Conservation (phyloP, 2,329 filamentous ascomycete genomes). For the Penicillium digitatum region DNA sequence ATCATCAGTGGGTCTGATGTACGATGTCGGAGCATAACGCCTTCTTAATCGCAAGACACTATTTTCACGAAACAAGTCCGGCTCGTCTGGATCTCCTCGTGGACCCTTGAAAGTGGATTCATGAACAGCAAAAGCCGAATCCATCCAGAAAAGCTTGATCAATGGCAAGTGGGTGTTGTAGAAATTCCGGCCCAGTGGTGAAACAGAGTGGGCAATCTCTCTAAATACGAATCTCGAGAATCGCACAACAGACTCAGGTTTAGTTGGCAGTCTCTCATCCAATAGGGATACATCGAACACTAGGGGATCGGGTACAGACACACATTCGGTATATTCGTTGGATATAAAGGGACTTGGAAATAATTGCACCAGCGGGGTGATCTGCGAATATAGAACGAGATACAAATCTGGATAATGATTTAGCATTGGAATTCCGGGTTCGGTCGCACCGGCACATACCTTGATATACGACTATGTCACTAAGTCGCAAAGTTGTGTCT, state of each 20-base stretch:
- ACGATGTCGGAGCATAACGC: constrained; percentile 14
- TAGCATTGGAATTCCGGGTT: background rate
- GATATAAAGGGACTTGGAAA: constrained; percentile 31
- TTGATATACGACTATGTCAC: constrained; percentile 30
- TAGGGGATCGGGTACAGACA: constrained; percentile 34
- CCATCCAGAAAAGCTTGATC: constrained; percentile 38
- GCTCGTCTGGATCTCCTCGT: constrained; percentile 9
- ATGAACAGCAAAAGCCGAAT: constrained; percentile 32
- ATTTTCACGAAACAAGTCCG: constrained; percentile 12
- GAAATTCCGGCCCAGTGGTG: constrained; percentile 13
- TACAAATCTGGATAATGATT: constrained; percentile 31
- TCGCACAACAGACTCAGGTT: constrained; percentile 8
- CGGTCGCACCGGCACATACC: constrained; percentile 25
- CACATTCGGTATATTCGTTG: constrained; percentile 20
- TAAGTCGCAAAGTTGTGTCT: constrained; percentile 49
- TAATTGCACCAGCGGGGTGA: constrained; percentile 32
- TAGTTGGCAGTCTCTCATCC: constrained; percentile 6
- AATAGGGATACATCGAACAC: constrained; percentile 29
- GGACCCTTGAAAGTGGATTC: constrained; percentile 33
- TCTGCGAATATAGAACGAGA: constrained; percentile 41
- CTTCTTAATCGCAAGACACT: constrained; percentile 24
- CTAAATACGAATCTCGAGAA: constrained; percentile 36
- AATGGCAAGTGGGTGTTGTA: constrained; percentile 25
- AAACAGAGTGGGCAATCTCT: constrained; percentile 27
- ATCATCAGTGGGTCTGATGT: constrained; percentile 18